These are phyloP conservation scores for Glutinoglossum americanum DNA, from an alignment of 495 filamentous ascomycete species.

Conservation along the genomic window DNA sequence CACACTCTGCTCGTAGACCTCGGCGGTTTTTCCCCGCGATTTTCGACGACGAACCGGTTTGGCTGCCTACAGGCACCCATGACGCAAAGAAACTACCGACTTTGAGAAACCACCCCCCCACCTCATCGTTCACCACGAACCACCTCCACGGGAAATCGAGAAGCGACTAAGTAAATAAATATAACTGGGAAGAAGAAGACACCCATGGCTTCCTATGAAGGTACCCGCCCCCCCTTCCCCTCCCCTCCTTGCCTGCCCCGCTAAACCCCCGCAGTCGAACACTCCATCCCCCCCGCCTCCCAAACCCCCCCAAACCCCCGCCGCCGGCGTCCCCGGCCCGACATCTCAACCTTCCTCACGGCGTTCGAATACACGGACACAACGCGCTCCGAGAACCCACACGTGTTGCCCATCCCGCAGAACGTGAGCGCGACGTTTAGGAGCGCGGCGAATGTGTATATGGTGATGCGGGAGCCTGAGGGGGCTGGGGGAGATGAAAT, in stretches of 20 bases:
- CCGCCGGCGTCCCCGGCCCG: conserved; percentile 34
- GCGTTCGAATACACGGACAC: conserved; percentile 44
- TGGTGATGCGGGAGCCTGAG: conserved; percentile 16
- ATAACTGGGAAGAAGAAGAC: too few species aligned
- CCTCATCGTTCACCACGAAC: too few species aligned
- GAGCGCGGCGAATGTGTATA: conserved; percentile 36
- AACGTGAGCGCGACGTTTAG: conserved; percentile 45
- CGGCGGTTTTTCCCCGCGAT: too few species aligned
- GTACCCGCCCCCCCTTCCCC: conserved; percentile 12
- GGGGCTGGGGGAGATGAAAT: conserved; percentile 2
- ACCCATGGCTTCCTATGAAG: conserved; percentile 37
- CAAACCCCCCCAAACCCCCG: conserved; percentile 13
- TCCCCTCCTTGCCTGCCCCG: not conserved
- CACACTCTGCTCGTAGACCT: too few species aligned
- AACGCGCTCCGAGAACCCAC: conserved; percentile 29
- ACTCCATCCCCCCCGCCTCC: conserved; percentile 43
- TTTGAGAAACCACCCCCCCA: too few species aligned
- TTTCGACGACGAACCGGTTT: too few species aligned
- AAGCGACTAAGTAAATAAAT: too few species aligned
- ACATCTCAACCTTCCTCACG: conserved; percentile 75
- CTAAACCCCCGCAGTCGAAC: conserved; percentile 41
- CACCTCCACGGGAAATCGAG: not conserved
- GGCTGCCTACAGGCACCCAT: too few species aligned
- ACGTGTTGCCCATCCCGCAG: conserved; percentile 48
- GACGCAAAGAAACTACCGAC: too few species aligned